Conservation (phyloP, 2,329 filamentous ascomycete genomes). For the Pleomassaria siparia region DNA sequence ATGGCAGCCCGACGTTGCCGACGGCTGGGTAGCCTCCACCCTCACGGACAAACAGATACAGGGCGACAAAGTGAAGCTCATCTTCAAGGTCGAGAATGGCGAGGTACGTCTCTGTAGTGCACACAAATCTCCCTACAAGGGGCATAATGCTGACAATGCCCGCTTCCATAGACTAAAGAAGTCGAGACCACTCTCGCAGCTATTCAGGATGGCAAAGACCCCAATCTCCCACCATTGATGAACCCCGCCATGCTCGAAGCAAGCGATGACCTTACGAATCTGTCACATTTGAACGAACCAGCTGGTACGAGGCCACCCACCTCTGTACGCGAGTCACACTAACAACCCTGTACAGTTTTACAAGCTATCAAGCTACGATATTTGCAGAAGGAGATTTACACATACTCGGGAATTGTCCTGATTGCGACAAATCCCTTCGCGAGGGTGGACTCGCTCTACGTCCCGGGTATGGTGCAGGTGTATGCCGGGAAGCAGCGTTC, state of each 20-base stretch:
- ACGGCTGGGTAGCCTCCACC: constrained; percentile 97
- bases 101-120: constrained; percentile 61
- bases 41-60: constrained; percentile 81
- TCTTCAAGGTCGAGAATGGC: constrained; percentile 89
- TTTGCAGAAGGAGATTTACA: constrained; percentile 98
- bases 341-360: constrained; percentile 64
- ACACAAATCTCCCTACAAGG: neutral
- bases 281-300: constrained; percentile 97
- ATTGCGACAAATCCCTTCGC: constrained; percentile 99
- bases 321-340: constrained; percentile 22
- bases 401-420: constrained; percentile 96
- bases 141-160: constrained; percentile 17
- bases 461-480: constrained; percentile 99
- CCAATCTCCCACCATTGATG: constrained; percentile 87
- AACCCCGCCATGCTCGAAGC: constrained; percentile 98
- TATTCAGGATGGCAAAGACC: constrained; percentile 74
- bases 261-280: constrained; percentile 94
- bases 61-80: constrained; percentile 82
- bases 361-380: constrained; percentile 98
- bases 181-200: constrained; percentile 76
- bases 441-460: constrained; percentile 94
- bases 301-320: constrained; percentile 66
- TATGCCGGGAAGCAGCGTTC: constrained; percentile 96
- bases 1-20: constrained; percentile 94
- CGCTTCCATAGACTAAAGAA: constrained; percentile 69